Conservation (phyloP, 2,329 filamentous ascomycete species). For the Hypoxylon sp. region DNA sequence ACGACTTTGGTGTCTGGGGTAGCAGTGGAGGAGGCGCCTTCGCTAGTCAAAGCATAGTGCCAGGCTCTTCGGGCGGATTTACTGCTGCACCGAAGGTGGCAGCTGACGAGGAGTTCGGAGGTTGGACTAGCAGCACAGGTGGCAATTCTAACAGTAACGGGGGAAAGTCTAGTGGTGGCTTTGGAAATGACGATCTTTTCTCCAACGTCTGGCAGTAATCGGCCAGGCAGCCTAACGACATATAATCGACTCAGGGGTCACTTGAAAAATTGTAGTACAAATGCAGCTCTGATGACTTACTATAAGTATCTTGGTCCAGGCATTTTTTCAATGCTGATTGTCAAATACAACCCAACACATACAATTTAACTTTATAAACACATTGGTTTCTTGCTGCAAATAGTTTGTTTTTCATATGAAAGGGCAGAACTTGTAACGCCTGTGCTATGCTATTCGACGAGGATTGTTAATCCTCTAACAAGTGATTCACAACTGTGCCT, state of each 20-base stretch:
- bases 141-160: constrained; percentile 50
- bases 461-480: constrained; percentile 13
- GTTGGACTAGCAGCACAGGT: constrained; percentile 81
- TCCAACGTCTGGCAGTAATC: constrained; percentile 90
- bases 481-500: no score
- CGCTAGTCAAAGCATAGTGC: constrained; percentile 67
- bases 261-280: no score
- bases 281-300: no score
- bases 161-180: constrained; percentile 66
- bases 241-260: no score
- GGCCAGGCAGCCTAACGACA: not conserved
- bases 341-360: constrained; percentile 16
- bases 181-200: constrained; percentile 86
- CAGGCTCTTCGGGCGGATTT: constrained; percentile 71
- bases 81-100: constrained; percentile 73
- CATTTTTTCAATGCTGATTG: constrained; percentile 14
- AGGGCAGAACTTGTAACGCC: constrained; percentile 44
- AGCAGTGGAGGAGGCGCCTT: constrained; percentile 56
- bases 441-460: constrained; percentile 48
- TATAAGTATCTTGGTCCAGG: no score
- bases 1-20: constrained; percentile 70
- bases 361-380: constrained; percentile 10
- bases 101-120: constrained; percentile 94
- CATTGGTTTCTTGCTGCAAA: constrained; percentile 8
- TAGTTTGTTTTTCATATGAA: constrained; percentile 19